phyloP scores from a whole-genome alignment of 495 filamentous ascomycete genomes.

The Sphaerosporella brunnea region DNA sequence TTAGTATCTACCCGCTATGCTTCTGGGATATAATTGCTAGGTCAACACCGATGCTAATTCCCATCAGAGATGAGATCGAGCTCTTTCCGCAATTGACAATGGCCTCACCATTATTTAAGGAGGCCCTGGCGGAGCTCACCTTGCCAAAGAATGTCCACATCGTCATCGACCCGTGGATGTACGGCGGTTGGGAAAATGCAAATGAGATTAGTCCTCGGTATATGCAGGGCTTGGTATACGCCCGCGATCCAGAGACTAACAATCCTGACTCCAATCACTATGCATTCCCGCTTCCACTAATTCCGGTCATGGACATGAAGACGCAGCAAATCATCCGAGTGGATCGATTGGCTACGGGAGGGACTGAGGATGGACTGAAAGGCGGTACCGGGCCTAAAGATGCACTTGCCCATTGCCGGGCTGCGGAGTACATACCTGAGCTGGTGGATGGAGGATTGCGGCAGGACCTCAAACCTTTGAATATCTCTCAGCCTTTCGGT shows the following conservation, averaged over 20 bases:
- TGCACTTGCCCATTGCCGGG: constrained; percentile 30
- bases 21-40: constrained; percentile 10
- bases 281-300: constrained; percentile 38
- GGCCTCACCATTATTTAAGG: constrained; percentile 42
- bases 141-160: constrained; percentile 46
- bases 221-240: constrained; percentile 34
- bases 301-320: constrained; percentile 38
- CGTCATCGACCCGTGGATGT: constrained; percentile 55
- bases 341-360: constrained; percentile 38
- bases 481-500: constrained; percentile 37
- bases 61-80: constrained; percentile 40
- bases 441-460: constrained; percentile 31
- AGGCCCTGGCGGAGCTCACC: constrained; percentile 41
- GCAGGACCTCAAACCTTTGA: constrained; percentile 35
- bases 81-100: constrained; percentile 43
- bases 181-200: constrained; percentile 41
- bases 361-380: constrained; percentile 29
- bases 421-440: constrained; percentile 39
- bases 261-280: constrained; percentile 41
- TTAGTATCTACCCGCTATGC: background rate
- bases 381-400: constrained; percentile 29
- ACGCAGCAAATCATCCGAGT: constrained; percentile 36
- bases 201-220: constrained; percentile 38
- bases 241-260: constrained; percentile 32
- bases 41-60: too few relatives aligned